Percentiles rank a stretch among this genome's conserved stretches.
phyloP scores from a whole-genome alignment of 2,329 filamentous ascomycete genomes.

The Macroventuria anomochaeta region DNA sequence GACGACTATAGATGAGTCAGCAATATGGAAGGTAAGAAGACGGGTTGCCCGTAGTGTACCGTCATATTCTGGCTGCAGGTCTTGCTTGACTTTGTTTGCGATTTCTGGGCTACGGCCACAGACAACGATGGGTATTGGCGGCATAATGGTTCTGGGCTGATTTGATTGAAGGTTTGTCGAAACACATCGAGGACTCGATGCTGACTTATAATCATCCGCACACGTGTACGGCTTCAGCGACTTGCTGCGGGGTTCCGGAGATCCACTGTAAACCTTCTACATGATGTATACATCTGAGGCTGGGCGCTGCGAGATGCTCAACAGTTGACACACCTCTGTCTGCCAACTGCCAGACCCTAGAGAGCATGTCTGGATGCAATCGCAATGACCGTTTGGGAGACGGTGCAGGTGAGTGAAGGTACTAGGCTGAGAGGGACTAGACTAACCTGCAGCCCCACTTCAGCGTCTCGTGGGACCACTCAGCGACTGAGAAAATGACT shows the following conservation, averaged over 20 bases:
- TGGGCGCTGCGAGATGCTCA: too few relatives aligned
- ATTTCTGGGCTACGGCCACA: slow-evolving; percentile 19
- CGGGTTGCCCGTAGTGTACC: slow-evolving; percentile 5
- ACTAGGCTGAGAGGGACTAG: background rate
- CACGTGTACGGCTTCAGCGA: background rate
- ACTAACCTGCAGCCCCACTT: background rate
- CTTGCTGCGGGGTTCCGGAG: background rate
- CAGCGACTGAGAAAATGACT: background rate
- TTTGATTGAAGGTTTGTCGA: too few relatives aligned
- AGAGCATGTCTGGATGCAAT: background rate
- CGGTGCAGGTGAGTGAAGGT: background rate
- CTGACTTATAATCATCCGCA: background rate
- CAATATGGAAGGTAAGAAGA: background rate
- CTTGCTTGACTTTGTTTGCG: slow-evolving; percentile 9
- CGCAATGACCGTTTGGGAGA: background rate
- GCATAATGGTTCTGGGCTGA: background rate
- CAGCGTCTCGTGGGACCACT: background rate
- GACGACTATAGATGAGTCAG: slow-evolving; percentile 1
- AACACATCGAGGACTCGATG: too few relatives aligned
- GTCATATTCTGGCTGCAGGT: slow-evolving; percentile 22
- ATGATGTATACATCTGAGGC: slow-evolving; percentile 1
- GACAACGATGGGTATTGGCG: slow-evolving; percentile 21
- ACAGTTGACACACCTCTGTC: too few relatives aligned
- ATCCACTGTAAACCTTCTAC: too few relatives aligned
- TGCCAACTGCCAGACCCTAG: too few relatives aligned